Conservation (phyloP, 305 asterid genomes). For the Fraxinus sp. region DNA sequence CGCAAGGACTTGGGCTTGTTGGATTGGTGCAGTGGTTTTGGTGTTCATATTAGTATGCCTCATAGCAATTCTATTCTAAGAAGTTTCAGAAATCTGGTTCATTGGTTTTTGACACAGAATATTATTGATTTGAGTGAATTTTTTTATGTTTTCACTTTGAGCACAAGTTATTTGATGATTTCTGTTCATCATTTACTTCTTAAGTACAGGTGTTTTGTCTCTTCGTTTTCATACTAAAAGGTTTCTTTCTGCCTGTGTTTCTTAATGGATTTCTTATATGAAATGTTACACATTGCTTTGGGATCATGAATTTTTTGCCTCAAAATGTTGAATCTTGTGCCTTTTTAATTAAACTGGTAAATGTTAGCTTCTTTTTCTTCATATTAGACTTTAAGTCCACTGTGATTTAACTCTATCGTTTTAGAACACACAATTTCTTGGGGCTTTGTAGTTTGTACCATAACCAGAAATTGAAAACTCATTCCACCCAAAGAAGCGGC, state of each 20-base stretch:
- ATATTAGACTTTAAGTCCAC: not conserved
- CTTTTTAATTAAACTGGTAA: not conserved
- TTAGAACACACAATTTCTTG: no score
- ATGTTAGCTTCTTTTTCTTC: not conserved
- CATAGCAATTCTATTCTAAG: slow-evolving; percentile 52
- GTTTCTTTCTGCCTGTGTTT: not conserved
- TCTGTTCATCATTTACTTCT: slow-evolving; percentile 26
- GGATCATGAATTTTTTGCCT: not conserved
- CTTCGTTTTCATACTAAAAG: not conserved
- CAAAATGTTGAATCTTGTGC: not conserved
- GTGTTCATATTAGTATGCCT: slow-evolving; percentile 59
- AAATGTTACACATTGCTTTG: not conserved
- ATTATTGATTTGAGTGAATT: not conserved
- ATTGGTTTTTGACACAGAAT: not conserved
- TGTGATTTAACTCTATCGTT: not conserved
- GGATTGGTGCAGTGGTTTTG: slow-evolving; percentile 54
- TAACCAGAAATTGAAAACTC: not conserved
- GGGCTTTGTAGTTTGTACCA: no score
- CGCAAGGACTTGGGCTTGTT: slow-evolving; percentile 49
- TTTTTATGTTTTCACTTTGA: not conserved
- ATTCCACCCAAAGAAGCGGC: no score
- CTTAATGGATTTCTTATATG: not conserved
- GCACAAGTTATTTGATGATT: slow-evolving; percentile 22
- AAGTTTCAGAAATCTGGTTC: not conserved
- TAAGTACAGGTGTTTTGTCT: not conserved